These are phyloP conservation scores for Rhizopogon vulgaris DNA, from an alignment of 768 basidiomycete genomes.

Conservation along the genomic window DNA sequence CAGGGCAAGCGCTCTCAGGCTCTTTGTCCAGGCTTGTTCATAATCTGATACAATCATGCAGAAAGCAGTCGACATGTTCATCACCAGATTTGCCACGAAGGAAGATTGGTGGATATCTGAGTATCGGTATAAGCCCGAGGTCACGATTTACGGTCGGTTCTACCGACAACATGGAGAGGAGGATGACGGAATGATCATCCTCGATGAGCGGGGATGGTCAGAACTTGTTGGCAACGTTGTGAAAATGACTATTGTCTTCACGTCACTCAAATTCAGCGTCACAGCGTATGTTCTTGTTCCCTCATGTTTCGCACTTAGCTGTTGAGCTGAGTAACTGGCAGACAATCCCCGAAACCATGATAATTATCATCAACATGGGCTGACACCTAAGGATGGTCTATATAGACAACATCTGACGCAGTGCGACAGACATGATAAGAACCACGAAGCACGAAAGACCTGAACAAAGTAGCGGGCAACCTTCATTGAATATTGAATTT, in stretches of 20 bases:
- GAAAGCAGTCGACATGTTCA: slow-evolving; percentile 26
- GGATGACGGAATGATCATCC: slow-evolving; percentile 24
- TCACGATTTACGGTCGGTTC: slow-evolving; percentile 28
- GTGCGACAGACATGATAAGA: neutral
- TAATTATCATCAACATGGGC: too few species aligned
- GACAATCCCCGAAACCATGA: neutral
- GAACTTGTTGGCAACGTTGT: slow-evolving; percentile 28
- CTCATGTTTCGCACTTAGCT: too few species aligned
- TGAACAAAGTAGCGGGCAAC: too few species aligned
- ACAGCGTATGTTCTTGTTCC: slow-evolving; percentile 19
- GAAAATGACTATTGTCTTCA: slow-evolving; percentile 25
- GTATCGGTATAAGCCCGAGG: slow-evolving; percentile 26
- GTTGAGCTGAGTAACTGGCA: neutral
- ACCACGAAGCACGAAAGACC: neutral
- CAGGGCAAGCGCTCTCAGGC: slow-evolving; percentile 15
- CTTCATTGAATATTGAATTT: neutral
- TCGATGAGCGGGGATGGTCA: slow-evolving; percentile 27
- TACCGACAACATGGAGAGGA: slow-evolving; percentile 27
- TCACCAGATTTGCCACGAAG: slow-evolving; percentile 28
- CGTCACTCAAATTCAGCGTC: slow-evolving; percentile 28
- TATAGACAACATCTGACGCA: too few species aligned
- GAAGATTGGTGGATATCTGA: slow-evolving; percentile 32
- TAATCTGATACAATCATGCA: slow-evolving; percentile 1
- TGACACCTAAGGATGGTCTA: too few species aligned
- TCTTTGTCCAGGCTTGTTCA: neutral